These are phyloP conservation scores for Musa schizocarpa DNA, from an alignment of 176 grass and related monocot genomes.

Conservation along the genomic window DNA sequence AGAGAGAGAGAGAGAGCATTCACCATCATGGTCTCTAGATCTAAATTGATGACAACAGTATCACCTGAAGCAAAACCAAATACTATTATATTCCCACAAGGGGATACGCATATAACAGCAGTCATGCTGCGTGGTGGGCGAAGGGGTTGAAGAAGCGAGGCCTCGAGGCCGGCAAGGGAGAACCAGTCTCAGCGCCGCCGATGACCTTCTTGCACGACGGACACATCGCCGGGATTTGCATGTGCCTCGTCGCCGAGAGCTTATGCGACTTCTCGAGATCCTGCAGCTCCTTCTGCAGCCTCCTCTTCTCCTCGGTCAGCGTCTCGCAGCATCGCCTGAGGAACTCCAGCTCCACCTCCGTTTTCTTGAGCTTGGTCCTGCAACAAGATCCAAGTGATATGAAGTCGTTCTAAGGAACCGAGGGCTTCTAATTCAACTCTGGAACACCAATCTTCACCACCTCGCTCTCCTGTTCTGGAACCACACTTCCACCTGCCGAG, in stretches of 20 bases:
- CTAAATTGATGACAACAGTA: too few species aligned
- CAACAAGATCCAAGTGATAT: not conserved
- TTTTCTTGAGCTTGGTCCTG: conserved; percentile 99
- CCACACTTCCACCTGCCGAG: conserved; percentile 97
- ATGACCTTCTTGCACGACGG: conserved; percentile 68
- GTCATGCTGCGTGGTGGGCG: conserved; percentile 67
- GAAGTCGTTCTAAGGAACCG: not conserved
- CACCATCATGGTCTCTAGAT: too few species aligned
- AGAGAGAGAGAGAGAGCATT: too few species aligned
- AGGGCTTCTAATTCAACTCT: not conserved
- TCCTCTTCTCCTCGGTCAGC: conserved; percentile 84
- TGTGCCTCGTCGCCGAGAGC: conserved; percentile 42
- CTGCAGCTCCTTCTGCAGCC: conserved; percentile 72
- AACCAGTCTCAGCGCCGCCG: conserved; percentile 18
- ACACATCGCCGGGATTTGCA: conserved; percentile 65
- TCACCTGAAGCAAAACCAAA: too few species aligned
- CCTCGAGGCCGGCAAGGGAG: conserved; percentile 20
- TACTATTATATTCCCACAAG: too few species aligned
- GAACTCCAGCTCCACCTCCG: conserved; percentile 84
- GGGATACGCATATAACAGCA: not conserved
- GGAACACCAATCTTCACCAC: conserved; percentile 6
- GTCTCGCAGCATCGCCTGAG: conserved; percentile 82
- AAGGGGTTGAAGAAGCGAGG: conserved; percentile 83
- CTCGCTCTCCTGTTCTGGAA: conserved; percentile 97
- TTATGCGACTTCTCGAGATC: conserved; percentile 52